phyloP scores from a whole-genome alignment of 1,284 basidiomycete genomes.

The Peniophora sp. region DNA sequence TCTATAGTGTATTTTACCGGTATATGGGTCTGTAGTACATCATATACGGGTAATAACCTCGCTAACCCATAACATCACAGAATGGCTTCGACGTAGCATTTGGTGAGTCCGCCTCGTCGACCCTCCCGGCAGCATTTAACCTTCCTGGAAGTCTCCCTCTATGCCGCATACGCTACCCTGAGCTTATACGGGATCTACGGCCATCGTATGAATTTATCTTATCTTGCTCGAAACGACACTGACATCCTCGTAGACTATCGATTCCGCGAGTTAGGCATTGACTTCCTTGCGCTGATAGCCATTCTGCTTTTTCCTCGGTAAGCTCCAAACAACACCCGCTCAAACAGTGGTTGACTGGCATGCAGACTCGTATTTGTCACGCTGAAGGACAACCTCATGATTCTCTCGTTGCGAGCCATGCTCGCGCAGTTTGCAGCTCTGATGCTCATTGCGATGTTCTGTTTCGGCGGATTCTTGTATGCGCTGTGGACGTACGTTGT shows the following conservation, averaged over 20 bases:
- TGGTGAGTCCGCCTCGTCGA: constrained; percentile 32
- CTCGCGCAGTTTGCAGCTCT: constrained; percentile 69
- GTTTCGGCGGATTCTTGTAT: constrained; percentile 86
- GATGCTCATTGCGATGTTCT: constrained; percentile 86
- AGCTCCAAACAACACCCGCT: constrained; percentile 7
- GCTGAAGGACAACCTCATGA: constrained; percentile 79
- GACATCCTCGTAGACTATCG: neutral
- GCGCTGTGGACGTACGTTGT: constrained; percentile 80
- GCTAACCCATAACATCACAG: constrained; percentile 27
- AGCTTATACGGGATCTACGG: constrained; percentile 68
- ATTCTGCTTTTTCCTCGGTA: constrained; percentile 83
- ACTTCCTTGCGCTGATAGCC: constrained; percentile 72
- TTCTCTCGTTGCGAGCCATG: constrained; percentile 74
- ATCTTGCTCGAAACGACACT: neutral
- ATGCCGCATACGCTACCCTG: constrained; percentile 64
- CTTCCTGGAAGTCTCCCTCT: constrained; percentile 55
- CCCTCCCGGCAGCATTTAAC: neutral
- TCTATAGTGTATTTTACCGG: constrained; percentile 69
- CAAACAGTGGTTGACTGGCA: neutral
- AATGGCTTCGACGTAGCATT: constrained; percentile 90
- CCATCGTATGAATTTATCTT: constrained; percentile 36
- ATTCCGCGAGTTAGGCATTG: constrained; percentile 38
- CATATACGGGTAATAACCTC: neutral
- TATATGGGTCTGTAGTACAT: constrained; percentile 50
- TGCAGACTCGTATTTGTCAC: constrained; percentile 79